A percentile compares a stretch with the other conserved stretches of the same genome.
phyloP scores from a whole-genome alignment of 371 early-diverging fungal species.

The Haplosporangium sp. region DNA sequence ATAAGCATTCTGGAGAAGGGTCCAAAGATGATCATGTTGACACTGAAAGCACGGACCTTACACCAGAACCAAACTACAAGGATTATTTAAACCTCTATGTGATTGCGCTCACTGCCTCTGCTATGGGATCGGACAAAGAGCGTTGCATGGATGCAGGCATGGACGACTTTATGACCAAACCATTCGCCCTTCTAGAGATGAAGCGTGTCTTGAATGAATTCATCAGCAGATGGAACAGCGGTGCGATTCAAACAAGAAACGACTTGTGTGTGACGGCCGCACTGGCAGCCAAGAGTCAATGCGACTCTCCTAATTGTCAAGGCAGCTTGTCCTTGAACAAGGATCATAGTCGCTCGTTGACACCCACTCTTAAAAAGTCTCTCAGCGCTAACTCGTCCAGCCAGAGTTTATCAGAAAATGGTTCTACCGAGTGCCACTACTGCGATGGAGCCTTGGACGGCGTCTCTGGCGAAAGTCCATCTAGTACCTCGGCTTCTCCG shows the following conservation, averaged over 20 bases:
- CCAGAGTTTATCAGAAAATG: slow-evolving; percentile 14
- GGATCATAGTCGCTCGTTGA: slow-evolving; percentile 11
- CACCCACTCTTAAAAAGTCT: slow-evolving; percentile 16
- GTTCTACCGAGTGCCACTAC: slow-evolving; percentile 9
- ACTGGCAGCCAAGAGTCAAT: slow-evolving; percentile 26
- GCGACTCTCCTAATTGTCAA: slow-evolving; percentile 31
- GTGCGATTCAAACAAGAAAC: slow-evolving; percentile 28
- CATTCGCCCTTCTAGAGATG: slow-evolving; percentile 68
- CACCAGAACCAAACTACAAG: slow-evolving; percentile 3
- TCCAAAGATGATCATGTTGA: not conserved
- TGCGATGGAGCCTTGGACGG: slow-evolving; percentile 17
- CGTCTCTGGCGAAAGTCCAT: not conserved
- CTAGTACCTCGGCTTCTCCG: slow-evolving; percentile 5
- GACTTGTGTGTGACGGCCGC: slow-evolving; percentile 25
- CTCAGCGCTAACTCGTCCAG: slow-evolving; percentile 16
- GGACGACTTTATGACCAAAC: slow-evolving; percentile 73
- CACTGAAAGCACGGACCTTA: not conserved
- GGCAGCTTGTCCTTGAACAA: not conserved
- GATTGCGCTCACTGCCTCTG: slow-evolving; percentile 71
- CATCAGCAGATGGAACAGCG: slow-evolving; percentile 16
- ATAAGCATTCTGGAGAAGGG: not conserved
- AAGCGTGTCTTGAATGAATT: slow-evolving; percentile 48
- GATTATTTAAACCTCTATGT: slow-evolving; percentile 60
- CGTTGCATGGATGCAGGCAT: slow-evolving; percentile 72
- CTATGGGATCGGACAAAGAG: slow-evolving; percentile 67